Conservation (phyloP, 768 basidiomycete species). For the Pholiota conissans region DNA sequence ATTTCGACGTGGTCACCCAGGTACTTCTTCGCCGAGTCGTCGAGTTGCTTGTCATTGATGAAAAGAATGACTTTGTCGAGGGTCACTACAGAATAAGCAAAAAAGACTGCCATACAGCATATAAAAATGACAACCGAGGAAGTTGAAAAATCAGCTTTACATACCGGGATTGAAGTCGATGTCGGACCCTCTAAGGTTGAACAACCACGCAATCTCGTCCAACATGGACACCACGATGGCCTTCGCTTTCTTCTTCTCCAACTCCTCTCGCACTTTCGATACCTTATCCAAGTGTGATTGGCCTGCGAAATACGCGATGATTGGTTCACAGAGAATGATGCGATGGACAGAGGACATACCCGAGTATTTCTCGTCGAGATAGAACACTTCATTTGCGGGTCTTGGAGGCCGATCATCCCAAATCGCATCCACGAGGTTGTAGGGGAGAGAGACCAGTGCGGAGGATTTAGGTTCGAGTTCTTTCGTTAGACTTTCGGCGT, state of each 20-base stretch:
- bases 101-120: slow-evolving; percentile 64
- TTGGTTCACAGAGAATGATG: neutral
- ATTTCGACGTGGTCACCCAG: slow-evolving; percentile 66
- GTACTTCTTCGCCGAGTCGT: slow-evolving; percentile 38
- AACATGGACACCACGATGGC: slow-evolving; percentile 85
- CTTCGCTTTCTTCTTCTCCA: slow-evolving; percentile 61
- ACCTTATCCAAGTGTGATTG: slow-evolving; percentile 70
- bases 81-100: slow-evolving; percentile 84
- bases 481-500: slow-evolving; percentile 63
- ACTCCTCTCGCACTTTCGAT: slow-evolving; percentile 57
- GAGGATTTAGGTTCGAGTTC: slow-evolving; percentile 56
- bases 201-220: slow-evolving; percentile 94
- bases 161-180: slow-evolving; percentile 79
- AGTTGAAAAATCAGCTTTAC: slow-evolving; percentile 4
- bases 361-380: slow-evolving; percentile 73
- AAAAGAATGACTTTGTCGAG: slow-evolving; percentile 63
- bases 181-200: slow-evolving; percentile 90
- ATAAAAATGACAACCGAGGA: neutral
- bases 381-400: slow-evolving; percentile 66
- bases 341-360: slow-evolving; percentile 37
- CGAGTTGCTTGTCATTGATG: slow-evolving; percentile 56
- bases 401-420: slow-evolving; percentile 76
- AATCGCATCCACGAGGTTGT: slow-evolving; percentile 78
- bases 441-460: slow-evolving; percentile 58
- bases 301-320: slow-evolving; percentile 35